phyloP scores from a whole-genome alignment of 2,329 filamentous ascomycete species.

The Diaporthe sp. region DNA sequence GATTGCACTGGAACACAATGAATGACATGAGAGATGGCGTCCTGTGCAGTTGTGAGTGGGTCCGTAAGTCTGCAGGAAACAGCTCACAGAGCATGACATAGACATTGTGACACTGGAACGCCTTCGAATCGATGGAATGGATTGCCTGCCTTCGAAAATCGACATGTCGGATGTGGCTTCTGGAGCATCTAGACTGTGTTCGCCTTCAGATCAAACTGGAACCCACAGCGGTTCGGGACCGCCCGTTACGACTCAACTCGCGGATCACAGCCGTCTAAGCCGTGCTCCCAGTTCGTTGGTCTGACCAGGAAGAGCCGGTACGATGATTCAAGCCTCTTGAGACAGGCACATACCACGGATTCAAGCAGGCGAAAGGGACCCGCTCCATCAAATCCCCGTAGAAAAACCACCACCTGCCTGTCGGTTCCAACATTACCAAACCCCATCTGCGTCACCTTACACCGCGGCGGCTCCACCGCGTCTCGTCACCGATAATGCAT shows the following conservation, averaged over 20 bases:
- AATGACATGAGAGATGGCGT: not conserved
- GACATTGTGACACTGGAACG: not conserved
- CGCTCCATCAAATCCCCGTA: not conserved
- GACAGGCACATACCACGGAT: not conserved
- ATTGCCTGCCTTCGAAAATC: not conserved
- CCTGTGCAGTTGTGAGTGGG: not conserved
- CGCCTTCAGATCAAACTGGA: not conserved
- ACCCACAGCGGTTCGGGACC: not conserved
- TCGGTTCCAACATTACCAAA: not conserved
- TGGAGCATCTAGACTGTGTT: not conserved
- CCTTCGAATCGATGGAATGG: not conserved
- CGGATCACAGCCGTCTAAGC: not conserved
- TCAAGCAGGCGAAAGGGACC: not conserved
- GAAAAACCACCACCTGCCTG: not conserved
- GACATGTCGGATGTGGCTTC: not conserved
- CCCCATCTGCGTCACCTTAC: not conserved
- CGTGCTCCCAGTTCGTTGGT: not conserved
- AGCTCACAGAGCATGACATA: not conserved
- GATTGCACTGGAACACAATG: constrained; percentile 15
- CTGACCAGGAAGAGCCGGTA: not conserved
- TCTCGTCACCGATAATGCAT: not conserved
- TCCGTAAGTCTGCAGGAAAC: not conserved
- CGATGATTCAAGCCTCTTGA: not conserved
- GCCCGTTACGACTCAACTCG: not conserved
- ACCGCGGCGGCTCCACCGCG: not conserved